Percentiles rank a stretch among this genome's conserved stretches.
phyloP scores from a whole-genome alignment of 2,329 filamentous ascomycete species.

The Pseudonectria buxi region DNA sequence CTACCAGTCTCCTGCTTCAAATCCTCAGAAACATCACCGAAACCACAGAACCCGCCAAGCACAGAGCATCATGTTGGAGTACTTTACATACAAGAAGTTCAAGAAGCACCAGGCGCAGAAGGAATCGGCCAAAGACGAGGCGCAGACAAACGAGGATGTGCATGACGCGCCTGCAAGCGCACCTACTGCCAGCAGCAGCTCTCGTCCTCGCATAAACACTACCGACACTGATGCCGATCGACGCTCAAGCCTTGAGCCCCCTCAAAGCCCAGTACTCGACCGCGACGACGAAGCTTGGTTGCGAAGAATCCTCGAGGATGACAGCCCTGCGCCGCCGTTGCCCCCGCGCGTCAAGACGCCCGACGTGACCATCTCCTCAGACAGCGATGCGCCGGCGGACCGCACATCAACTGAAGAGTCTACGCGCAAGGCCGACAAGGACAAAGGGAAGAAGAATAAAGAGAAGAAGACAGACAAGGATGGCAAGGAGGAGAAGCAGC shows the following conservation, averaged over 20 bases:
- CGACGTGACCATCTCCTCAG: conserved; percentile 34
- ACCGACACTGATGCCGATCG: conserved; percentile 12
- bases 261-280: conserved; percentile 41
- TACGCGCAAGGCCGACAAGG: conserved; percentile 21
- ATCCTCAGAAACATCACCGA: no score
- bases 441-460: conserved; percentile 26
- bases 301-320: conserved; percentile 41
- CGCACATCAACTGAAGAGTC: conserved; percentile 12
- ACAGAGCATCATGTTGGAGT: conserved; percentile 50
- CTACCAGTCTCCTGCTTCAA: no score
- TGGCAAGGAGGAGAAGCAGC: conserved; percentile 26
- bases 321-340: conserved; percentile 44
- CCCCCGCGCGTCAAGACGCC: conserved; percentile 47
- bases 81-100: conserved; percentile 54
- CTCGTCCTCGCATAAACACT: no score
- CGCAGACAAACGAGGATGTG: no score
- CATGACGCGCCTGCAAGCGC: neutral
- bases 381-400: conserved; percentile 12
- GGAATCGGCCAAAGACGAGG: conserved; percentile 21
- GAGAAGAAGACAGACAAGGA: conserved; percentile 26
- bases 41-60: conserved; percentile 2
- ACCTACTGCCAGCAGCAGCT: conserved; percentile 1
- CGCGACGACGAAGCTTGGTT: conserved; percentile 54
- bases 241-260: conserved; percentile 22
- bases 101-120: conserved; percentile 54